Percentiles rank a stretch among this genome's conserved stretches.
These are phyloP conservation scores for Agapanthus africanus DNA, from an alignment of 106 monocot genomes.

Conservation along the genomic window DNA sequence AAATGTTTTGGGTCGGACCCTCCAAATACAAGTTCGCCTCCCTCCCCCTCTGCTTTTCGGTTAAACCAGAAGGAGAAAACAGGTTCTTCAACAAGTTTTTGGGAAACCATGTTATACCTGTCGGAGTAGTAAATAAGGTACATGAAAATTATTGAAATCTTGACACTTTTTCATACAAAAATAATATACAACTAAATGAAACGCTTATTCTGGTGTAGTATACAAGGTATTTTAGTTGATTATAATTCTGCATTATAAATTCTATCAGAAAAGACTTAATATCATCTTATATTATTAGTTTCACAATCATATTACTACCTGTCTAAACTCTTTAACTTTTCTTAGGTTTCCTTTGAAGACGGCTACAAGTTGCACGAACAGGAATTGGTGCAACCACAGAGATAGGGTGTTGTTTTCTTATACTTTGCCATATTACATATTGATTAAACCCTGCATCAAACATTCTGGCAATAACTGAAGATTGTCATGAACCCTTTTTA, in stretches of 20 bases:
- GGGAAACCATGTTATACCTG: constrained; percentile 63
- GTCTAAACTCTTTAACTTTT: not conserved
- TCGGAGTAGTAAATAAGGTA: not conserved
- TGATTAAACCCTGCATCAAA: not conserved
- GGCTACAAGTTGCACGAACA: not conserved
- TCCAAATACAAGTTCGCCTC: constrained; percentile 72
- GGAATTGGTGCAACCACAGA: not conserved
- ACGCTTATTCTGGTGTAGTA: not conserved
- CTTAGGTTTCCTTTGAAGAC: not conserved
- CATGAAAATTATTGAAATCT: not conserved
- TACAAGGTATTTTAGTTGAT: not conserved
- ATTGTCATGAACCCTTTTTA: not conserved
- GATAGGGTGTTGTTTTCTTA: not conserved
- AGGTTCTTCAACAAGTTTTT: constrained; percentile 44
- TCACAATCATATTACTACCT: not conserved
- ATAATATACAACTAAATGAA: not conserved
- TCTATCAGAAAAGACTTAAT: not conserved
- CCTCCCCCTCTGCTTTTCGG: constrained; percentile 35
- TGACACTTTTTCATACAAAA: not conserved
- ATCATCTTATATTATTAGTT: not conserved
- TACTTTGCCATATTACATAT: too few species aligned
- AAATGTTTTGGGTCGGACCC: constrained; percentile 52
- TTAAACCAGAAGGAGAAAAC: constrained; percentile 81
- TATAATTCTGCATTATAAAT: not conserved
- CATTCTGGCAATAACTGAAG: not conserved